Evolutionary conservation across 768 basidiomycete species (phyloP).

Genomic region (Agaricus bisporus): DNA sequence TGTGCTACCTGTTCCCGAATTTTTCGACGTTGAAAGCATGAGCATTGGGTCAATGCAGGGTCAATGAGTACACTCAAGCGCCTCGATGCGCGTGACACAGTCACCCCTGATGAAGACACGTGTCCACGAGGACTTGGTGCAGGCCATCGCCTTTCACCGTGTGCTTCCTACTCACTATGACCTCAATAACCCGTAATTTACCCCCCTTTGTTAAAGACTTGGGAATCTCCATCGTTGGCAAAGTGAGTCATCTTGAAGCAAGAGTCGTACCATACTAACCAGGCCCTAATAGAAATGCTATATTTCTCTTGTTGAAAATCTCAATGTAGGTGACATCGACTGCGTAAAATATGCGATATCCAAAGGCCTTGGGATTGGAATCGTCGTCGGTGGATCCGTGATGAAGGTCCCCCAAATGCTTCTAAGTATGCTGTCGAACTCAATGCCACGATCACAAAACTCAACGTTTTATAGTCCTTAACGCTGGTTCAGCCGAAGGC

Average conservation of each 20-base stretch:
- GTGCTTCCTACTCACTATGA: neutral
- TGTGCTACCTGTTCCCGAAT: no score
- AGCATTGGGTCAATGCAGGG: no score
- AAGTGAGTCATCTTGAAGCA: neutral
- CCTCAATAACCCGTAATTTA: slow-evolving; percentile 6
- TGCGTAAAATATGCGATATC: slow-evolving; percentile 92
- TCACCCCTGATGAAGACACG: neutral
- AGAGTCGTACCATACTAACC: neutral
- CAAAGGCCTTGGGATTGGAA: slow-evolving; percentile 88
- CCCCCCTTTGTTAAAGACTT: slow-evolving; percentile 3
- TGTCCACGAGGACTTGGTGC: no score
- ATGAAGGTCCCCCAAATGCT: slow-evolving; percentile 96
- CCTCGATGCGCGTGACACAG: no score
- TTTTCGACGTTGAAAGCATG: no score
- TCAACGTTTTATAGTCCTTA: slow-evolving; percentile 44
- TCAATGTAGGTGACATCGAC: slow-evolving; percentile 66
- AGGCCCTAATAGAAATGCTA: slow-evolving; percentile 70
- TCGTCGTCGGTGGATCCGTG: slow-evolving; percentile 87
- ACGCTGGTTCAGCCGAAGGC: slow-evolving; percentile 74
- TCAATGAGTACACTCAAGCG: no score
- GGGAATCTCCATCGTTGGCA: slow-evolving; percentile 3
- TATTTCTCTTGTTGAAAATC: slow-evolving; percentile 78
- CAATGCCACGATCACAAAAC: neutral
- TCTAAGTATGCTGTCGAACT: slow-evolving; percentile 49
- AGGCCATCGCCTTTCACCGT: neutral